Base-by-base conservation (phyloP, 202 grass and related monocot genomes). In the Setaria viridis region DNA sequence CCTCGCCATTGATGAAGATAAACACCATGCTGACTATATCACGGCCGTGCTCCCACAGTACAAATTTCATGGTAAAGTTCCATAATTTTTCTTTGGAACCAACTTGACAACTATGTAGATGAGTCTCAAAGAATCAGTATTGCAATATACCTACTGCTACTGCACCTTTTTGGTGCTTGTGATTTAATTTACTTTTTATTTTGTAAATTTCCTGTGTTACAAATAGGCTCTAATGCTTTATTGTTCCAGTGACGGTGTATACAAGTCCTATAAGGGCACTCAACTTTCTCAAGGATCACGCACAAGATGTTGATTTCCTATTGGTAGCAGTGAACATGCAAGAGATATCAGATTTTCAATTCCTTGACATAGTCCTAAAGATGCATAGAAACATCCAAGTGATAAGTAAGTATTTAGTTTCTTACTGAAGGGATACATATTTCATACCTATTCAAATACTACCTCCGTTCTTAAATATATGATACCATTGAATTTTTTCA, bases 361-460 rank as follows among this genome's bases (percentile, higher is more conserved):
- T 83, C 30, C 11, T 64, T 19, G 32, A 63, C 0, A 57, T 21
- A 9, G 32, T 32, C 11, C 74, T 0, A 51, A 5, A 74, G 7
- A 50, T 41, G 45, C 20, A 53, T 39, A 33, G 11, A 72, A 41
- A 39, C 57, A n/a, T 53, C 72, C 67, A 83, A 83, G 56, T 74
- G 56, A 74, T 53, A 64, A 83, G 81, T 83, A 74, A 74, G 81
- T 64, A 63, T 48, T 3, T 11, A 39, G 10, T 14, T 34, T 83
- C 17, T 62, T 62, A 48, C 9, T 16, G 9, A 59, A 59, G 32
- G 1, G 3, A 54, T 35, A 62, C 56, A 32, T 62, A 47, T 72
- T 72, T 20, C 21, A 45, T 45, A 6, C 5, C 6, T 45, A 45
- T 45, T 45, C 42, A 7, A 7, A 45, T 45, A 45, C 35, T 37